Base-by-base conservation (phyloP, 305 asterid species). In the Fraxinus angustifolia region DNA sequence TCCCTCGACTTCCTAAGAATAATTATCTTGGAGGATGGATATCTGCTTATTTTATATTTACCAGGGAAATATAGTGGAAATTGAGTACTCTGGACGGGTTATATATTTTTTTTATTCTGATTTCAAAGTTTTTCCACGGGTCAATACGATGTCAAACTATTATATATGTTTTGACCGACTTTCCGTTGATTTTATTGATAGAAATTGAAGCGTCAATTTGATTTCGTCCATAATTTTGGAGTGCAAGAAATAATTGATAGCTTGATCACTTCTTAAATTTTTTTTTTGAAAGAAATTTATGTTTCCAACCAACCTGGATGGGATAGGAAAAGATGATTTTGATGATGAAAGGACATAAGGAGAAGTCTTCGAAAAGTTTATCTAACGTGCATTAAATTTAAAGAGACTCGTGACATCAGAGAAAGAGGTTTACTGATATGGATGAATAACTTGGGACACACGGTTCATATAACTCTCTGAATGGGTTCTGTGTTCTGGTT, bases 281-380 rank as follows among this genome's bases (percentile, higher is more conserved):
- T 67, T 12, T 3, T 3, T 67, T 67, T 28, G 73, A 11, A 67
- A 26, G 73, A 67, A 67, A 26, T 26, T 28, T 70, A 0, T 70
- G 75, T 70, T 70, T 31, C 6, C 11, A 6, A 70, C 11, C 26
- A 4, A 70, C 23, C 42, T 3, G 42, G 21, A 31, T 31, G 11
- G 75, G 30, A 11, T 12, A 67, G 17, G 75, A 30, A 70, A 70
- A 33, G 12, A 70, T 70, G 7, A 30, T 70, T 30, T 30, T 70
- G 65, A 16, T 3, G 75, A 31, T 30, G 38, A 67, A 26, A 67
- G 17, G 16, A 28, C 35, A 3, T 4, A 67, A 34, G 73, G 73
- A 50, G 42, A 73, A 73, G 50, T 80, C 56, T 70, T 62, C 42
- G 76, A 75, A 70, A 42, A 16, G 31, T 78, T 26, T 71, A 70